phyloP scores from a whole-genome alignment of 1,139 yeast genomes.

The Torulaspora globosa region DNA sequence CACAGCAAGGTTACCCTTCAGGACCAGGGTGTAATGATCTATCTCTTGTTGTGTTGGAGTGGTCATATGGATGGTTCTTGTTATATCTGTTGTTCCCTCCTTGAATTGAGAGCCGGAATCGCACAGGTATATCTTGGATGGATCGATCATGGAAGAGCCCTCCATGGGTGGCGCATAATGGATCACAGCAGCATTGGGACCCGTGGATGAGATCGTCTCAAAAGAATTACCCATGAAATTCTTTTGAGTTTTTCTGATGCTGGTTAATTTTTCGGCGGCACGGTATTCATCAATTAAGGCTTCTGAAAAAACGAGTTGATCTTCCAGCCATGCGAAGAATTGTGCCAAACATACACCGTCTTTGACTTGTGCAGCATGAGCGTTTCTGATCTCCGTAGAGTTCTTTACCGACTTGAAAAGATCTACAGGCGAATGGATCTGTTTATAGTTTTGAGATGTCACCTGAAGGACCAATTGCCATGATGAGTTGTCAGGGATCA shows the following conservation, averaged over 20 bases:
- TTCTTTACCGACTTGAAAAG: constrained; percentile 78
- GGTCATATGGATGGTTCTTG: constrained; percentile 84
- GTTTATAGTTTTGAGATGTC: constrained; percentile 43
- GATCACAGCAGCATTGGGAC: constrained; percentile 88
- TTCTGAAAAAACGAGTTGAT: constrained; percentile 50
- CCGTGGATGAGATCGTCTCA: constrained; percentile 88
- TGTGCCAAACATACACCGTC: constrained; percentile 81
- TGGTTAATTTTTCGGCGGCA: constrained; percentile 66
- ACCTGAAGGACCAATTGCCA: constrained; percentile 73
- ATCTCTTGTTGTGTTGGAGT: constrained; percentile 64
- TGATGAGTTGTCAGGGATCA: constrained; percentile 64
- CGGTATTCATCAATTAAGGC: constrained; percentile 69
- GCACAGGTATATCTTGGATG: constrained; percentile 71
- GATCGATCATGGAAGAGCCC: constrained; percentile 64
- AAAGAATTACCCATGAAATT: constrained; percentile 81
- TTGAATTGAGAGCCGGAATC: constrained; percentile 93
- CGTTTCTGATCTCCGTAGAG: constrained; percentile 66
- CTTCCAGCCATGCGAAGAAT: constrained; percentile 85
- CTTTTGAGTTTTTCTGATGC: constrained; percentile 57
- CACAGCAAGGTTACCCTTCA: constrained; percentile 86
- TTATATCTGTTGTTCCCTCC: constrained; percentile 95
- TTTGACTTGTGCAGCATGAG: constrained; percentile 70
- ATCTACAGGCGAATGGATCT: constrained; percentile 59
- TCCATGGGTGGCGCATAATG: constrained; percentile 78
- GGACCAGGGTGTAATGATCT: constrained; percentile 77